Evolutionary conservation across 805 yeast species (phyloP).

Genomic region (Candida orba): DNA sequence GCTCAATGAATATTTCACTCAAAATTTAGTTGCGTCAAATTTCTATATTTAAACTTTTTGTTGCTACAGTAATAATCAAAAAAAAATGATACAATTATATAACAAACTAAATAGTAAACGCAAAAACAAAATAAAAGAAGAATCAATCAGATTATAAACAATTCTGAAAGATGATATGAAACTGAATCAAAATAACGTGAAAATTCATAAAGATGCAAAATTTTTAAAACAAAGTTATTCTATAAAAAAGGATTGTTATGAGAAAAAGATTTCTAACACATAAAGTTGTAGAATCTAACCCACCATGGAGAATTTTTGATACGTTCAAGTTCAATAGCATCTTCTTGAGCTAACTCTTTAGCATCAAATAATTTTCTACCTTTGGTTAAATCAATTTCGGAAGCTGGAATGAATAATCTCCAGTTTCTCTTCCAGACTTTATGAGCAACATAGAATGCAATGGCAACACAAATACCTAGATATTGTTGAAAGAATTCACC

Average conservation of each 20-base stretch:
- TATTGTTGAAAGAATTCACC: conserved; percentile 44
- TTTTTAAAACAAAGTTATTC: too few species aligned
- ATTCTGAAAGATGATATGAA: too few species aligned
- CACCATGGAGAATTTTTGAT: conserved; percentile 10
- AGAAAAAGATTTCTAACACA: conserved; percentile 1
- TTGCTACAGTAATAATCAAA: too few species aligned
- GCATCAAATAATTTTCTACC: conserved; percentile 42
- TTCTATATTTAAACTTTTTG: too few species aligned
- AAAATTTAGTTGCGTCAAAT: too few species aligned
- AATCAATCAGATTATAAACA: too few species aligned
- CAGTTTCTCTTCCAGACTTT: conserved; percentile 34
- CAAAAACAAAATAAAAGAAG: too few species aligned
- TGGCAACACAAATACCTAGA: conserved; percentile 39
- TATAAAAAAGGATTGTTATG: neutral
- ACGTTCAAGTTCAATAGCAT: conserved; percentile 26
- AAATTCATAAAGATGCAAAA: neutral
- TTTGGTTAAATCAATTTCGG: conserved; percentile 48
- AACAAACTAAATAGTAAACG: too few species aligned
- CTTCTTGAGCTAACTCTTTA: conserved; percentile 31
- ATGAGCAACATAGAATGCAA: conserved; percentile 38
- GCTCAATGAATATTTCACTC: too few species aligned
- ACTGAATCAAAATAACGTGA: neutral
- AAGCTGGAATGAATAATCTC: conserved; percentile 29
- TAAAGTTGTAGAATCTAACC: conserved; percentile 3
- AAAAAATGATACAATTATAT: too few species aligned